Percentiles rank a stretch among this genome's conserved stretches.
Evolutionary conservation across 495 filamentous ascomycete species (phyloP).

Genomic region (Aspergillus taichungensis): DNA sequence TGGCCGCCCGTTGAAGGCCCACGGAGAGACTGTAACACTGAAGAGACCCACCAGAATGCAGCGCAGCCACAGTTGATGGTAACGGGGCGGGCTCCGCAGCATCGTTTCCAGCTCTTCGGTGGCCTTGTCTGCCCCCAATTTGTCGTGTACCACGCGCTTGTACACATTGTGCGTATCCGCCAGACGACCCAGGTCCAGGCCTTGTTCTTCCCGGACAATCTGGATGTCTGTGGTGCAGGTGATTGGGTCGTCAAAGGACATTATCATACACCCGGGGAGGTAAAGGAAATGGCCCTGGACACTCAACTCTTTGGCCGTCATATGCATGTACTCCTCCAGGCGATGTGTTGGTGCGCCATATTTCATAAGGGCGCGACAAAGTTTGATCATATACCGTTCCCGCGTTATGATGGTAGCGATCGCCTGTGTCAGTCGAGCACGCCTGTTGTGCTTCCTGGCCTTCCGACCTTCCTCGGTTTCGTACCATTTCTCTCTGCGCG

Average conservation of each 20-base stretch:
- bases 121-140: slow-evolving; percentile 69
- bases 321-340: slow-evolving; percentile 75
- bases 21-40: slow-evolving; percentile 68
- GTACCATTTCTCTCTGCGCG: slow-evolving; percentile 31
- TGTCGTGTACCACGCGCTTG: slow-evolving; percentile 85
- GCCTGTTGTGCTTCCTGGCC: slow-evolving; percentile 2
- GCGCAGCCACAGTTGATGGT: slow-evolving; percentile 51
- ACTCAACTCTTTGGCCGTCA: slow-evolving; percentile 76
- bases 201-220: slow-evolving; percentile 63
- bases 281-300: slow-evolving; percentile 86
- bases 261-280: slow-evolving; percentile 86
- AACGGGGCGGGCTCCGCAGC: slow-evolving; percentile 44
- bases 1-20: slow-evolving; percentile 72
- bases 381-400: slow-evolving; percentile 73
- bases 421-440: slow-evolving; percentile 59
- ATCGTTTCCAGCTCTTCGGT: slow-evolving; percentile 54
- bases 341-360: slow-evolving; percentile 69
- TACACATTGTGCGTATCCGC: slow-evolving; percentile 79
- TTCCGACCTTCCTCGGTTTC: slow-evolving; percentile 10
- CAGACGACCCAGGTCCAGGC: slow-evolving; percentile 73
- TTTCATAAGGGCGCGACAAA: slow-evolving; percentile 81
- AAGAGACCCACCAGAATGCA: slow-evolving; percentile 75
- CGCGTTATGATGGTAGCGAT: slow-evolving; percentile 70
- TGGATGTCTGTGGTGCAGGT: slow-evolving; percentile 88
- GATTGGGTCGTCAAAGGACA: slow-evolving; percentile 78